Percentiles rank a stretch among this genome's conserved stretches.
phyloP scores from a whole-genome alignment of 257 asterid genomes.

The Galeopsis tetrahit region DNA sequence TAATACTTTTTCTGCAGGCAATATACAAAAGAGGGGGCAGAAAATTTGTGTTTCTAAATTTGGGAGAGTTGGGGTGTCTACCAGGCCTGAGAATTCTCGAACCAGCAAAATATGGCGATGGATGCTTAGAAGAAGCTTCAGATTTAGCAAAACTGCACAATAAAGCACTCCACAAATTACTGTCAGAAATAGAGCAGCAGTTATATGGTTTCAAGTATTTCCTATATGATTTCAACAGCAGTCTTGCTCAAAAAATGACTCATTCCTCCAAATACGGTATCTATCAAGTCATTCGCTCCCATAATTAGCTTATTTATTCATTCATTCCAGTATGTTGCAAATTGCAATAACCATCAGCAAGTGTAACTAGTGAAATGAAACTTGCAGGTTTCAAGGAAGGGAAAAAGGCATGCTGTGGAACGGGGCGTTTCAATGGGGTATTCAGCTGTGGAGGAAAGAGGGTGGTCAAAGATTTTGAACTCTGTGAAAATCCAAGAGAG shows the following conservation, averaged over 20 bases:
- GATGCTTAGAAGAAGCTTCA: conserved; percentile 56
- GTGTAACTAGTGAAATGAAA: no score
- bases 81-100: conserved; percentile 60
- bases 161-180: conserved; percentile 35
- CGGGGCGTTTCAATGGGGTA: conserved; percentile 51
- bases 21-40: conserved; percentile 60
- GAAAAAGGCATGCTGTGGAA: conserved; percentile 61
- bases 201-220: conserved; percentile 53
- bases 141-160: conserved; percentile 54
- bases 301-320: not conserved
- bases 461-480: conserved; percentile 37
- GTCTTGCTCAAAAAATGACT: conserved; percentile 41
- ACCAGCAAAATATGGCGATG: conserved; percentile 33
- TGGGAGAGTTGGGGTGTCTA: conserved; percentile 68
- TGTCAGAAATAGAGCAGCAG: conserved; percentile 39
- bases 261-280: conserved; percentile 59
- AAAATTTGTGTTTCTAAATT: conserved; percentile 60
- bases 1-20: conserved; percentile 36
- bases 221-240: conserved; percentile 51
- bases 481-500: conserved; percentile 48
- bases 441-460: conserved; percentile 65
- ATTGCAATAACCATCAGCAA: no score
- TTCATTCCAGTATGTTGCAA: not conserved
- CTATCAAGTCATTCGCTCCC: not conserved
- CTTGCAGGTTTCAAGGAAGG: conserved; percentile 58